Conservation (phyloP, 148 eudicot species). For the Amaranthus hypochondriacus region DNA sequence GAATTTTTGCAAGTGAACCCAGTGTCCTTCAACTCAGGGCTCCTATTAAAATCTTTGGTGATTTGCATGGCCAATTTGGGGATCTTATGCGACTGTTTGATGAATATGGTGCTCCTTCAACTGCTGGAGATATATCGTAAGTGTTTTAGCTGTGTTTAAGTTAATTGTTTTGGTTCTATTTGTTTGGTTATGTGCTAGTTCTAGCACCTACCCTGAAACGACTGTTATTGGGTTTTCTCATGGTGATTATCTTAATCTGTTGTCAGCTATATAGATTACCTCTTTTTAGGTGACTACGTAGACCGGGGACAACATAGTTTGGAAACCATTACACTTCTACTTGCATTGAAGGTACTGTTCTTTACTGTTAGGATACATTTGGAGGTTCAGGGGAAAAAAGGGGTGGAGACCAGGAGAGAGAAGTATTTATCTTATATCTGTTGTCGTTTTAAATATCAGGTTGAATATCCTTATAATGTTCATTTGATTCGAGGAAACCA, state of each 20-base stretch:
- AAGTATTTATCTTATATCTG: constrained; percentile 2
- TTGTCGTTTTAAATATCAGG: constrained; percentile 37
- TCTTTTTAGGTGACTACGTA: constrained; percentile 95
- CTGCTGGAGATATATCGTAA: constrained; percentile 98
- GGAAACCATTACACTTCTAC: constrained; percentile 89
- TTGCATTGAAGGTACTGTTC: constrained; percentile 75
- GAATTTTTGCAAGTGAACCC: constrained; percentile 89
- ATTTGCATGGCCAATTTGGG: constrained; percentile 98
- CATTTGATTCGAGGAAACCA: constrained; percentile 99
- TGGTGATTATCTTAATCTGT: constrained; percentile 27
- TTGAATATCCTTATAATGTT: constrained; percentile 74
- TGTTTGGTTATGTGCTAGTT: no score
- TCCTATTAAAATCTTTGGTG: constrained; percentile 98
- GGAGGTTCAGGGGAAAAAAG: not conserved
- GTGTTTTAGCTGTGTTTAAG: constrained; percentile 28
- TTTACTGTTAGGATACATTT: not conserved
- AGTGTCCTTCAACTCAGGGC: constrained; percentile 91
- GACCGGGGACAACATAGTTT: constrained; percentile 99
- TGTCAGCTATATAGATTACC: constrained; percentile 92
- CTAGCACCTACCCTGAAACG: no score
- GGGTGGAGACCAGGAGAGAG: not conserved
- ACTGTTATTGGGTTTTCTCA: not conserved
- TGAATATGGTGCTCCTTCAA: constrained; percentile 97
- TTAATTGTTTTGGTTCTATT: no score
- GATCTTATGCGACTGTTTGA: constrained; percentile 98